Base-by-base conservation (phyloP, 495 filamentous ascomycete species). In the Mytilinidion resinicola region DNA sequence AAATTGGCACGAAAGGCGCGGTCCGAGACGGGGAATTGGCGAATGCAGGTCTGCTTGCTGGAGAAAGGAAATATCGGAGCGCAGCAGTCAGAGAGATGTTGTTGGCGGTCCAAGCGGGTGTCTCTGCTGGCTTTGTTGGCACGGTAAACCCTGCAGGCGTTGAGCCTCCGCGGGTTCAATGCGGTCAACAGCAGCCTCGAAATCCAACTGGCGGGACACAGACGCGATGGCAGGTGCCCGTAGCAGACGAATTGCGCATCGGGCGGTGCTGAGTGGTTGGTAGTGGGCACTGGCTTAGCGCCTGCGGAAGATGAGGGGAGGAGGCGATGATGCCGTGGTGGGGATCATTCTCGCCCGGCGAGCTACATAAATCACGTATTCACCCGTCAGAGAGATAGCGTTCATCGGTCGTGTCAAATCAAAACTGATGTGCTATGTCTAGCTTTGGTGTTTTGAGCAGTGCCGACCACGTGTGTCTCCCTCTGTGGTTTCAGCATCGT, bases 121-220 rank as follows among this genome's bases (percentile, higher is more conserved):
- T 37, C 33, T 37, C 14, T 53, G 21, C 11, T 19, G 25, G 50
- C 50, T 53, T 53, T 53, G 50, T 36, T 53, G 50, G 50, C 50
- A 53, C 19, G 11, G 12, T 9, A 53, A 53, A 38, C 25, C 50
- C 34, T 53, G 50, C 50, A 17, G n/a, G 14, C 25, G 30, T 21
- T 34, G 15, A 53, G 50, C 50, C 36, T 41, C 50, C 17, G 37
- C 14, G 34, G 25, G 19, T 53, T 34, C 50, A 53, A 37, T 53
- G 20, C 33, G 4, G n/a, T 41, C 33, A 34, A 53, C 50, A 25
- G 19, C 25, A 33, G 50, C 12, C 15, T 37, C 36, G 36, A 53
- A 53, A 17, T 38, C 33, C 46, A 49, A 49, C 8, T 25, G 46
- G 46, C 25, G 14, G 46, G 14, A 25, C 46, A 30, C 21, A 21